These are phyloP conservation scores for Thecaphora thlaspeos DNA, from an alignment of 1,284 basidiomycete genomes.

Conservation along the genomic window DNA sequence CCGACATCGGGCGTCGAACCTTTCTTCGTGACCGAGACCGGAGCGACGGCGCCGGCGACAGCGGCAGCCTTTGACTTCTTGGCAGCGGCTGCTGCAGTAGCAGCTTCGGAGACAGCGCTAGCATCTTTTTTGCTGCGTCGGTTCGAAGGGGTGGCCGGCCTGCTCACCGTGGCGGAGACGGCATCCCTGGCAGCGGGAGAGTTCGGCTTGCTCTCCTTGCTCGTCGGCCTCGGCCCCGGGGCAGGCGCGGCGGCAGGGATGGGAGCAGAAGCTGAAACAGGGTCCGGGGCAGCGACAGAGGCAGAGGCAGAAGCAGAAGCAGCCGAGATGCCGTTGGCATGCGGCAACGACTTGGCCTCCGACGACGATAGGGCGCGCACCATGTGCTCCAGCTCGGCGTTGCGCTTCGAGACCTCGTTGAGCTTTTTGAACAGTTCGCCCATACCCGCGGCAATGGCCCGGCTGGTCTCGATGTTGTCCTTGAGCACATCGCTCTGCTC, in stretches of 20 bases:
- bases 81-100: background rate
- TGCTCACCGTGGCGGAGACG: too few relatives aligned
- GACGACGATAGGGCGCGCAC: too few relatives aligned
- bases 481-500: constrained; percentile 24
- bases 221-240: too few relatives aligned
- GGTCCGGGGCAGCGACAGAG: background rate
- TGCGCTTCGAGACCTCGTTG: background rate
- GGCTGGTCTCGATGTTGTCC: constrained; percentile 11
- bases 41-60: background rate
- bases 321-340: constrained; percentile 1
- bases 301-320: constrained; percentile 1
- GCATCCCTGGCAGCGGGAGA: too few relatives aligned
- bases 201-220: too few relatives aligned
- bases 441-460: constrained; percentile 6
- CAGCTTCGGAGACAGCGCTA: background rate
- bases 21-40: background rate
- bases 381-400: background rate
- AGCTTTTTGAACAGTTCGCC: constrained; percentile 7
- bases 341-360: too few relatives aligned
- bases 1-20: background rate
- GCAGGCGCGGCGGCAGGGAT: background rate
- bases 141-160: too few relatives aligned
- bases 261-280: background rate
- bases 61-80: background rate
- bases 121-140: too few relatives aligned